phyloP scores from a whole-genome alignment of 768 basidiomycete genomes.

The Leccinum aurantiacum region DNA sequence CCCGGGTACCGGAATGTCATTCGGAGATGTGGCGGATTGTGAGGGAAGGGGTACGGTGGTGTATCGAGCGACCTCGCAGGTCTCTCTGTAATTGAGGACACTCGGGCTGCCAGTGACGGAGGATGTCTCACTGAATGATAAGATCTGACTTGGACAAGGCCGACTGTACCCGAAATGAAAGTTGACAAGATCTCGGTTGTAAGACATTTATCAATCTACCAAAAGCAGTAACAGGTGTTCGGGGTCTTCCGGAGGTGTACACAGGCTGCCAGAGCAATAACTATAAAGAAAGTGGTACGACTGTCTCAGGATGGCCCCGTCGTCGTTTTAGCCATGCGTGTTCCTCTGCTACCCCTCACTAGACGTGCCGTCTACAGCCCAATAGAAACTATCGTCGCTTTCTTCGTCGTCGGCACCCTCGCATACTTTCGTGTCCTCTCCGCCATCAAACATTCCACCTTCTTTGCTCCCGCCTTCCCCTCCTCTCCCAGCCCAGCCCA shows the following conservation, averaged over 20 bases:
- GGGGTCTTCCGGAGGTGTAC: constrained; percentile 21
- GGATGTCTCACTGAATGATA: not conserved
- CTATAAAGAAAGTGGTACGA: constrained; percentile 26
- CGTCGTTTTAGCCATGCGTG: constrained; percentile 44
- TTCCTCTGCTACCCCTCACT: constrained; percentile 65
- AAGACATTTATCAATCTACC: constrained; percentile 2
- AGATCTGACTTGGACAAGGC: not conserved
- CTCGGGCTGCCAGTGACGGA: not conserved
- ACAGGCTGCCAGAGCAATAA: not conserved
- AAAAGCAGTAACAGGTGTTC: constrained; percentile 18
- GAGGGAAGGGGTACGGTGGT: not conserved
- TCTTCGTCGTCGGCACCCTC: constrained; percentile 86
- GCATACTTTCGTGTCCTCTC: constrained; percentile 93
- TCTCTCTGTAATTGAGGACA: not conserved
- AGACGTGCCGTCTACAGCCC: constrained; percentile 72
- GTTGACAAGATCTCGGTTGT: not conserved
- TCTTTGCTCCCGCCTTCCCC: constrained; percentile 60
- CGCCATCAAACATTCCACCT: constrained; percentile 85
- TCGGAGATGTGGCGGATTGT: not conserved
- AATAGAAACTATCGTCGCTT: constrained; percentile 88
- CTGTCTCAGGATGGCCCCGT: constrained; percentile 10
- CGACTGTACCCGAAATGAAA: not conserved
- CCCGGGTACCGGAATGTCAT: not conserved
- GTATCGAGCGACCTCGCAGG: not conserved
- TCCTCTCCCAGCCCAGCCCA: constrained; percentile 52